phyloP scores from a whole-genome alignment of 768 basidiomycete genomes.

The Tulasnella sp. region DNA sequence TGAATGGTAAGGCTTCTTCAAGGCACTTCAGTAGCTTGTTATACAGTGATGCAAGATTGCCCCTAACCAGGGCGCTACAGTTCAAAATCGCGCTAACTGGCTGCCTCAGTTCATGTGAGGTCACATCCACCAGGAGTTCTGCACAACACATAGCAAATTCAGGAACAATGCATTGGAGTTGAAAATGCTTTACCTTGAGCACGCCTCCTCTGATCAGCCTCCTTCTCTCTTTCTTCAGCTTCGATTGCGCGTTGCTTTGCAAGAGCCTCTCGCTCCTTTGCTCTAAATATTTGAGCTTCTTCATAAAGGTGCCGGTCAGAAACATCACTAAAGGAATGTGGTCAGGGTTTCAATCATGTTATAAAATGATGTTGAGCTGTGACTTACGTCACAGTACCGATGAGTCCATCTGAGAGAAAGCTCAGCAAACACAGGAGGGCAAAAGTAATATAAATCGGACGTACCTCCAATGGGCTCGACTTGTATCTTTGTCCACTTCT shows the following conservation, averaged over 20 bases:
- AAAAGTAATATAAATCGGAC: slow-evolving; percentile 1
- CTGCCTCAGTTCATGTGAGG: slow-evolving; percentile 25
- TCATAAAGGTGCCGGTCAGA: slow-evolving; percentile 21
- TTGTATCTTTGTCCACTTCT: slow-evolving; percentile 18
- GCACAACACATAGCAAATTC: not conserved
- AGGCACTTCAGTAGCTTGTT: no score
- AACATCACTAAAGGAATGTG: slow-evolving; percentile 18
- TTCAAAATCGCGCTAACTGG: slow-evolving; percentile 25
- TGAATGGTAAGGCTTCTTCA: slow-evolving; percentile 6
- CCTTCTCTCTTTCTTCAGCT: slow-evolving; percentile 21
- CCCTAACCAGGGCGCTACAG: slow-evolving; percentile 26
- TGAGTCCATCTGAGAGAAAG: slow-evolving; percentile 7
- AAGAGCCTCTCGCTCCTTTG: slow-evolving; percentile 24
- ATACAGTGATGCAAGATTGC: slow-evolving; percentile 23
- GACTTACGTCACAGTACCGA: slow-evolving; percentile 11
- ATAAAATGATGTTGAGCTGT: not conserved
- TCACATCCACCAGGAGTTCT: slow-evolving; percentile 31
- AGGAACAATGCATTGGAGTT: no score
- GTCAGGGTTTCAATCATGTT: not conserved
- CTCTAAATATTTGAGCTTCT: slow-evolving; percentile 23
- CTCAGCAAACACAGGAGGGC: not conserved
- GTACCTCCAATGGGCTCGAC: slow-evolving; percentile 14
- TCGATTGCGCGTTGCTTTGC: slow-evolving; percentile 23
- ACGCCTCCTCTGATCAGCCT: slow-evolving; percentile 24
- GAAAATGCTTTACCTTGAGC: slow-evolving; percentile 22